These are phyloP conservation scores for Starmerella floricola DNA, from an alignment of 805 yeast genomes.

Conservation along the genomic window DNA sequence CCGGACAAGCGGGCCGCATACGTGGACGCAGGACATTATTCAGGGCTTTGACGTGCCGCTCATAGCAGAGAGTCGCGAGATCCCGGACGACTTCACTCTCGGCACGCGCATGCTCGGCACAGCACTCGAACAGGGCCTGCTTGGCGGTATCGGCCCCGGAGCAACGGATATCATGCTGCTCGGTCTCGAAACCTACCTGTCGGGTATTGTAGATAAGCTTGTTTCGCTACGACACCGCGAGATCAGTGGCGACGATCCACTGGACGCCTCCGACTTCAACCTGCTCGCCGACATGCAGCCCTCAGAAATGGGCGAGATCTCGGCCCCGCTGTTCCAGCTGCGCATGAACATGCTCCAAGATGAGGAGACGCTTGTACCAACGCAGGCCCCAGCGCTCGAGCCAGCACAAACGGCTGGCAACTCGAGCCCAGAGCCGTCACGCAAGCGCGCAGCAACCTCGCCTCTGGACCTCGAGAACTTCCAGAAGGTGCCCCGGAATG, in stretches of 20 bases:
- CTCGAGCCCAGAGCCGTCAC: background rate
- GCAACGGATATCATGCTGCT: slow-evolving; percentile 63
- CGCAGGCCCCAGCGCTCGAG: too few species aligned
- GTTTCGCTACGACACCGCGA: slow-evolving; percentile 27
- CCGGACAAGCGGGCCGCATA: slow-evolving; percentile 27
- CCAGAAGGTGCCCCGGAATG: background rate
- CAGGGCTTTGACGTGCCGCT: slow-evolving; percentile 76
- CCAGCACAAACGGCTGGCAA: too few species aligned
- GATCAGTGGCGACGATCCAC: slow-evolving; percentile 28
- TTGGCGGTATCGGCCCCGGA: slow-evolving; percentile 66
- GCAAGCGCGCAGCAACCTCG: background rate
- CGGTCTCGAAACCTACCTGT: slow-evolving; percentile 72
- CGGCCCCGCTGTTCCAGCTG: slow-evolving; percentile 29
- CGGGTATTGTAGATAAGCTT: slow-evolving; percentile 55
- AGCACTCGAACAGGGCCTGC: slow-evolving; percentile 78
- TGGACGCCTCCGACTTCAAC: slow-evolving; percentile 29
- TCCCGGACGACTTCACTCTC: slow-evolving; percentile 68
- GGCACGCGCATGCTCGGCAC: slow-evolving; percentile 63
- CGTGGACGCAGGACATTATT: slow-evolving; percentile 87
- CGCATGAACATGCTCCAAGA: slow-evolving; percentile 28
- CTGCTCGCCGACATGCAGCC: slow-evolving; percentile 28
- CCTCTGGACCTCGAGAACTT: background rate
- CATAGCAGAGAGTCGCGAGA: slow-evolving; percentile 60
- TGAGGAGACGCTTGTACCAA: slow-evolving; percentile 23
- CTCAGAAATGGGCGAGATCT: slow-evolving; percentile 27